phyloP scores from a whole-genome alignment of 768 basidiomycete species.

The Mycena belliarum region DNA sequence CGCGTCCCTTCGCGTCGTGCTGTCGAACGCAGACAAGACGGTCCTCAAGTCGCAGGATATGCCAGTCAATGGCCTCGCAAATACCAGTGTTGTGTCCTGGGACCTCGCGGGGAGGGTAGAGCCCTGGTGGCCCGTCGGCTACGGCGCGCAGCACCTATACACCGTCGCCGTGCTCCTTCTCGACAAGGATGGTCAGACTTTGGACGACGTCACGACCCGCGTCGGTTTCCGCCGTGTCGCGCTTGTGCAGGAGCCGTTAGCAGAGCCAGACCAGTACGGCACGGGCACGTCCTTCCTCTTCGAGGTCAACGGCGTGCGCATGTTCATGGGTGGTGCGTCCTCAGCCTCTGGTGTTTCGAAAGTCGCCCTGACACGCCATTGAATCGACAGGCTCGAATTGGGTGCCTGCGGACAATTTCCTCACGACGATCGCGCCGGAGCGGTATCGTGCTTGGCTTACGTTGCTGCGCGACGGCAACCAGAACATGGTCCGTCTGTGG shows the following conservation, averaged over 20 bases:
- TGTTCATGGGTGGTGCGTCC: slow-evolving; percentile 75
- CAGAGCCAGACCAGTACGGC: slow-evolving; percentile 56
- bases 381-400: slow-evolving; percentile 80
- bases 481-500: slow-evolving; percentile 92
- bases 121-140: slow-evolving; percentile 80
- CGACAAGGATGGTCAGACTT: slow-evolving; percentile 35
- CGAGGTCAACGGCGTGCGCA: slow-evolving; percentile 79
- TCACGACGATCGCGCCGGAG: slow-evolving; percentile 56
- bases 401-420: slow-evolving; percentile 86
- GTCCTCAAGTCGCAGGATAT: slow-evolving; percentile 31
- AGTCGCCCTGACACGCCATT: neutral
- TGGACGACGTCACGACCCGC: slow-evolving; percentile 51
- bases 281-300: slow-evolving; percentile 79
- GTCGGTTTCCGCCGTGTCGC: slow-evolving; percentile 77
- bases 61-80: slow-evolving; percentile 27
- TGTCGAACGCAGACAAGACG: slow-evolving; percentile 34
- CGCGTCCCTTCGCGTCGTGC: slow-evolving; percentile 36
- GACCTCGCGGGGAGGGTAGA: slow-evolving; percentile 48
- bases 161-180: slow-evolving; percentile 48
- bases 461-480: slow-evolving; percentile 79
- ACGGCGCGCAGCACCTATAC: slow-evolving; percentile 75
- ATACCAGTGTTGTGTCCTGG: slow-evolving; percentile 38
- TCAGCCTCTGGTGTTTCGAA: slow-evolving; percentile 10
- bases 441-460: slow-evolving; percentile 78
- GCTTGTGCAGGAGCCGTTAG: slow-evolving; percentile 71